Evolutionary conservation across 768 basidiomycete species (phyloP), one percentile per base, ranked within the genome.

Genomic region (Solioccasus polychromus): DNA sequence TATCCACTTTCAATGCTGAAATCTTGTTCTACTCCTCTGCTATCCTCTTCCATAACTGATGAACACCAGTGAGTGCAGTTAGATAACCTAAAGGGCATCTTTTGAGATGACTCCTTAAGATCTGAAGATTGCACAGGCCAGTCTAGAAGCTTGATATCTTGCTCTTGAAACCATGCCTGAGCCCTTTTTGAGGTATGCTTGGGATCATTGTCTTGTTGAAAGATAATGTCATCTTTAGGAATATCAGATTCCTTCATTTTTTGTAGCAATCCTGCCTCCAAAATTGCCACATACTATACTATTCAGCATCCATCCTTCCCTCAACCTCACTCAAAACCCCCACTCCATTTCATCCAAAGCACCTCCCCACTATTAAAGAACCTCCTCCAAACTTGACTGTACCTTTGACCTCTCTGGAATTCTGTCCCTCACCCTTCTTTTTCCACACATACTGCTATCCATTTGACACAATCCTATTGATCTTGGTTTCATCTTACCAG

Each of bases 231-330:
- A 8, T 32, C 31, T 32, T 7, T 9, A 32, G 31, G n/a, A 5
- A 8, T 32, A 5, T 32, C 31, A 32, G 7, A 32, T 8, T 32
- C 7, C 14, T 32, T 32, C 31, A 32, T 8, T 5, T 5, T 32
- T 32, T 32, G 14, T 15, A 8, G 14, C 7, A 32, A 15, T 32
- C 14, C 31, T 8, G 11, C 8, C 14, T 32, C 14, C 31, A 32
- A 15, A 32, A 32, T 8, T 15, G 7, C 8, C 31, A 40, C 12
- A 25, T 40, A 40, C 71, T 61, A 47, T 30, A 40, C 71, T 61
- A 47, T 30, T 20, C 24, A 39, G 52, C 40, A 35, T 25, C 35
- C 23, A 44, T 36, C 35, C 7, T 36, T 12, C 8, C 19, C 19
- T 36, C 35, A 36, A 36, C 10, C 20, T 36, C 20, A 26, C 35